Base-by-base conservation (phyloP, 768 basidiomycete species). In the Peribolospora kevripleyi region DNA sequence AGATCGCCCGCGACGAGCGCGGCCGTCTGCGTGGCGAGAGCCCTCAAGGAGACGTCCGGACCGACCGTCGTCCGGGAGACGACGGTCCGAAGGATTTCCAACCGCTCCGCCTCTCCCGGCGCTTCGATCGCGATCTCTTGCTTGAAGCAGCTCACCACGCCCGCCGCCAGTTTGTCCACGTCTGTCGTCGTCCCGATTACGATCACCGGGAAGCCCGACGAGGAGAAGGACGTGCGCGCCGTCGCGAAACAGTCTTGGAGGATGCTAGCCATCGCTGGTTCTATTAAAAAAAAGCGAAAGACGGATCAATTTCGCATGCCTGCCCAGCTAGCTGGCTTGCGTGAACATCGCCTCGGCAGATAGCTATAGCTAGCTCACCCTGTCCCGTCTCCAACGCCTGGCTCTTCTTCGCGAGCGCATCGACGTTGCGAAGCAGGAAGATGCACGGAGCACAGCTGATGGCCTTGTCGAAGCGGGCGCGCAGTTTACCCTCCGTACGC, bases 1-100 rank as follows among this genome's bases (percentile, higher is more conserved):
- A 97, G 71, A 66, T 97, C 93, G 10, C 71, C 75, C 3, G 85
- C 82, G 38, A 85, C 78, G 5, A 98, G 70, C 2, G 88, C 88
- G 11, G 93, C 93, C 3, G 90, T 91, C 63, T 91, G 84, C 3
- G 76, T 75, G 4, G 93, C 85, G 3, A 97, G 60, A 4, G 68
- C 65, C 42, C 69, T 65, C n/a, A 91, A 55, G 6, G 81, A 80
- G 3, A 93, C 79, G 67, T 98, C 93, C 0, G 82, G 75, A 0
- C 79, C 75, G 42, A 88, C 61, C 0, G 59, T 51, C 37, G 66
- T 65, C 8, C 67, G 66, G 3, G 64, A 57, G 5, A 80, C 65
- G 36, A 77, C 61, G 42, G 68, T 69, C 4, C 64, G 59, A 37
- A 91, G 70, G 46, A 86, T 77, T 53, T 70, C 71, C 46, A 74